Conservation (phyloP, 495 filamentous ascomycete genomes). For the Neurospora hispaniola region DNA sequence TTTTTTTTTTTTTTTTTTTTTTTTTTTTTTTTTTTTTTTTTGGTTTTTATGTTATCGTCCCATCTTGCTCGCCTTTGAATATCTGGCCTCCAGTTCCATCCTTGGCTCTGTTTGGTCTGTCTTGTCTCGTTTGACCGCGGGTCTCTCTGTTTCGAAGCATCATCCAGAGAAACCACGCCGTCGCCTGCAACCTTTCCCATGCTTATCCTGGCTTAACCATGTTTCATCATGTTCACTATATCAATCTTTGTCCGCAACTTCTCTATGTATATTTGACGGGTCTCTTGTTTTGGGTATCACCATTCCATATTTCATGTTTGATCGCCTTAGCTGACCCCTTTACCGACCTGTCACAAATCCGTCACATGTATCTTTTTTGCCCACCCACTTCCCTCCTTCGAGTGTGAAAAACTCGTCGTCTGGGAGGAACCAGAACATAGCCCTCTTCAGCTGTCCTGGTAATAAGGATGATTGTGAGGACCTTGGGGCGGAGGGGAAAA, state of each 20-base stretch:
- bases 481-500: background rate
- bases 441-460: background rate
- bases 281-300: background rate
- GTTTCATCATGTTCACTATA: background rate
- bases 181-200: conserved; percentile 5
- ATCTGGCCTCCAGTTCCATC: background rate
- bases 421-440: background rate
- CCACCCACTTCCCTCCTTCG: background rate
- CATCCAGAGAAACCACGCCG: background rate
- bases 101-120: conserved; percentile 1
- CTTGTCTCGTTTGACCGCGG: conserved; percentile 8
- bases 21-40: conserved; percentile 5
- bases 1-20: background rate
- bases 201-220: background rate
- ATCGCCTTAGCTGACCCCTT: background rate
- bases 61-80: background rate
- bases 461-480: background rate
- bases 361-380: background rate
- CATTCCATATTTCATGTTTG: background rate
- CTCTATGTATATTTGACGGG: background rate
- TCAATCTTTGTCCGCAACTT: background rate
- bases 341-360: background rate
- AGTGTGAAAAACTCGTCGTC: background rate
- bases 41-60: conserved; percentile 14
- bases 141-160: conserved; percentile 3